phyloP scores from a whole-genome alignment of 2,329 filamentous ascomycete genomes.

The Akanthomyces dipterigenus region DNA sequence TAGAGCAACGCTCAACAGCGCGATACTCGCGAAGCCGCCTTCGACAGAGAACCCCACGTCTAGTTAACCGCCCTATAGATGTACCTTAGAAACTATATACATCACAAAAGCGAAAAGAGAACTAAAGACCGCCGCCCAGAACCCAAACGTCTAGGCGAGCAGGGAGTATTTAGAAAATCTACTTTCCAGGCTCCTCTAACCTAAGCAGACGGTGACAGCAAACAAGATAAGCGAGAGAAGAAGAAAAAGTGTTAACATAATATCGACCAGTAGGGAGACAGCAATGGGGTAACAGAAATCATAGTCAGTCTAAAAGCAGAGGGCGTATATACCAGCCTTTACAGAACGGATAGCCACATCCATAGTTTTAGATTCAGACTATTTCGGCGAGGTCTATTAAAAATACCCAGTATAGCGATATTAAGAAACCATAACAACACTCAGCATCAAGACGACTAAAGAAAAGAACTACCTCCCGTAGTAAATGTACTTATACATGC shows the following conservation, averaged over 20 bases:
- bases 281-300: not conserved
- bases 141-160: not conserved
- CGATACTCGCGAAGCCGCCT: not conserved
- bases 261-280: not conserved
- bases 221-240: not conserved
- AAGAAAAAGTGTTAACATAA: not conserved
- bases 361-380: not conserved
- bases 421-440: not conserved
- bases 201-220: not conserved
- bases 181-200: not conserved
- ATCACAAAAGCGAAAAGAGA: not conserved
- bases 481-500: not conserved
- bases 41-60: not conserved
- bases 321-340: not conserved
- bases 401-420: not conserved
- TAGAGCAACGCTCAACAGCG: not conserved
- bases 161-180: not conserved
- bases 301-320: not conserved
- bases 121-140: not conserved
- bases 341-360: not conserved
- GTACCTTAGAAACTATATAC: not conserved
- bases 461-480: not conserved
- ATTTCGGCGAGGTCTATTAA: not conserved
- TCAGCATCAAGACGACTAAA: not conserved
- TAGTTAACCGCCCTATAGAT: not conserved